Evolutionary conservation across 805 yeast genomes (phyloP), one percentile per base, ranked within the genome.

Genomic region (Huiozyma sinensis): DNA sequence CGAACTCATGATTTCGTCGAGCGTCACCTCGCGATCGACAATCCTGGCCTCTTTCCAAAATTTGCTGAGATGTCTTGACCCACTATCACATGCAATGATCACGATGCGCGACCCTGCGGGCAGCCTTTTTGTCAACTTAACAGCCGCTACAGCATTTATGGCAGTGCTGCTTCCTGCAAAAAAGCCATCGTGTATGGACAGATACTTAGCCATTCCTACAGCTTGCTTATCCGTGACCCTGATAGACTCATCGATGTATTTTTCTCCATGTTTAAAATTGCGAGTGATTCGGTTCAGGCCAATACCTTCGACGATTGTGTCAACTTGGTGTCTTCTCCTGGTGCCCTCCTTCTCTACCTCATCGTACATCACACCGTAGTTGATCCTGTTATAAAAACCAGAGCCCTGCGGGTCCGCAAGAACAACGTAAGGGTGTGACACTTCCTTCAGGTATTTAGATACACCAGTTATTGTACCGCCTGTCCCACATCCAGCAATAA

Each of bases 391-490:
- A 57, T 73, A 84, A 50, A 92, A 73, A 0, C 98, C 98, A 11
- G 92, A 81, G 0, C 98, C 98, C 56, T 87, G 97, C 0, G 97
- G 97, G 62, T 90, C 98, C 0, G 97, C 95, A 30, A 92, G 66
- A 3, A 85, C 71, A 1, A 82, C 73, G 38, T 64, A 68, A 0
- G 82, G 56, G 12, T 68, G 55, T 2, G 58, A 38, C 33, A 67
- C 58, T 42, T 69, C 74, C 55, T 80, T 86, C 54, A 90, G 70
- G 63, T 71, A 92, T 47, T 72, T 72, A 3, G 95, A 76, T 29
- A 88, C 88, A 44, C 98, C 98, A n/a, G 95, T 71, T 39, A 90
- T 86, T 1, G 98, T 92, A 45, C 98, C 98, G 42, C 92, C 98
- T 0, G 98, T 90, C 8, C 98, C 98, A 32, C 95, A 84, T 0